These are phyloP conservation scores for Corylus americana DNA, from an alignment of 306 rosid species.

Conservation along the genomic window DNA sequence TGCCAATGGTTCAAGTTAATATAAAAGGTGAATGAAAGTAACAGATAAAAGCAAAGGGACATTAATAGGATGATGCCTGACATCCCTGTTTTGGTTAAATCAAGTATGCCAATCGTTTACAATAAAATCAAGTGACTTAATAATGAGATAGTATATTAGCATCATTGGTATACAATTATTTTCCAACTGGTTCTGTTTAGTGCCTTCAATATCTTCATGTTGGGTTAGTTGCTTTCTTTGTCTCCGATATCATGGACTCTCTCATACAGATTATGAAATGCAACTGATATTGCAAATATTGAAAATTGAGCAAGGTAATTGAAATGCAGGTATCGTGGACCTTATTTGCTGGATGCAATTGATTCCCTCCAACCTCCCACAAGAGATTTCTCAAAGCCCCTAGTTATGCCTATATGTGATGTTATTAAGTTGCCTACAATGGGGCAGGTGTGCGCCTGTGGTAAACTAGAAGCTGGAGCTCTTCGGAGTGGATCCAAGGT, in stretches of 20 bases:
- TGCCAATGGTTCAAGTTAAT: background rate
- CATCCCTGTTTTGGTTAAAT: background rate
- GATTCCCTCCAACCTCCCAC: slow-evolving; percentile 84
- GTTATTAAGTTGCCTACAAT: slow-evolving; percentile 61
- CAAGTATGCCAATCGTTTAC: background rate
- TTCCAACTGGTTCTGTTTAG: background rate
- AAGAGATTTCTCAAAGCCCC: slow-evolving; percentile 83
- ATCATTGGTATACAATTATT: background rate
- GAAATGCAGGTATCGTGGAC: slow-evolving; percentile 79
- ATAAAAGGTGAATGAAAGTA: background rate
- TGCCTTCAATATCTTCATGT: background rate
- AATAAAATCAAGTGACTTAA: background rate
- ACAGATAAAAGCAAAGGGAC: background rate
- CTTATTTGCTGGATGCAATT: slow-evolving; percentile 78
- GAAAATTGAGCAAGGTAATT: slow-evolving; percentile 30
- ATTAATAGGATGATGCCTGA: background rate
- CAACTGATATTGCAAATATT: slow-evolving; percentile 15
- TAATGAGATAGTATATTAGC: background rate
- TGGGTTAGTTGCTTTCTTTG: slow-evolving; percentile 4
- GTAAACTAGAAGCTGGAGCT: slow-evolving; percentile 98
- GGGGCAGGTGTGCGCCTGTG: slow-evolving; percentile 87
- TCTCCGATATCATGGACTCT: background rate
- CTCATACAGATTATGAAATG: background rate
- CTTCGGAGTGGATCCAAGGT: slow-evolving; percentile 89
- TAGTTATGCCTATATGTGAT: slow-evolving; percentile 94